Evolutionary conservation across 768 basidiomycete species (phyloP).

Genomic region (Leucocoprinus birnbaumii): DNA sequence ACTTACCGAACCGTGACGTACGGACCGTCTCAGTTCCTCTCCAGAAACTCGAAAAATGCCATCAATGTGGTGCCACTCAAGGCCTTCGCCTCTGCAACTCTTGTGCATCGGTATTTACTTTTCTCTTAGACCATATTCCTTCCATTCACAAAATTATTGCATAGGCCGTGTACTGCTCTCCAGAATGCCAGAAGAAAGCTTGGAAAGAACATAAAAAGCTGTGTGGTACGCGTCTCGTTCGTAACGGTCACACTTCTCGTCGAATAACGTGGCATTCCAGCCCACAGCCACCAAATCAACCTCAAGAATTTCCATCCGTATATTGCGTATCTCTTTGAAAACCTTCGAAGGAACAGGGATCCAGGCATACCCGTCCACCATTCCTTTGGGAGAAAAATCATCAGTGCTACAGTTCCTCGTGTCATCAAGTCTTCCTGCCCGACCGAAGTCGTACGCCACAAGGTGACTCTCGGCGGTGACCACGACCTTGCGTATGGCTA

Average conservation of each 20-base stretch:
- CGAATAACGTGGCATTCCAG: constrained; percentile 15
- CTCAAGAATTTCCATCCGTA: constrained; percentile 30
- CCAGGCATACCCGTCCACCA: neutral
- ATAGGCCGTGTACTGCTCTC: constrained; percentile 28
- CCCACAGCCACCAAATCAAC: constrained; percentile 33
- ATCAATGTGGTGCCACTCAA: no score
- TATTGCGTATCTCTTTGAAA: constrained; percentile 25
- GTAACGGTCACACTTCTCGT: neutral
- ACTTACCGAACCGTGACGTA: no score
- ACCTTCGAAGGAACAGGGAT: constrained; percentile 15
- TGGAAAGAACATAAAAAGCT: constrained; percentile 26
- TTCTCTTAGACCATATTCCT: no score
- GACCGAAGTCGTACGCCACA: constrained; percentile 14
- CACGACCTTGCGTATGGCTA: constrained; percentile 14
- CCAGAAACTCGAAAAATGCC: no score
- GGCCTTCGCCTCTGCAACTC: no score
- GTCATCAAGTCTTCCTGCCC: constrained; percentile 3
- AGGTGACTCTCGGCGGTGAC: constrained; percentile 24
- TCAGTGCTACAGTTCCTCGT: neutral
- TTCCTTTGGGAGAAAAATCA: neutral
- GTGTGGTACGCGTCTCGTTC: constrained; percentile 23
- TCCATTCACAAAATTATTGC: neutral
- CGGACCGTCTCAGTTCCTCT: no score
- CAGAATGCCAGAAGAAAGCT: constrained; percentile 27
- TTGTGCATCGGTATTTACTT: no score